Evolutionary conservation across 176 grass and related monocot genomes (phyloP).

Genomic region (Echinochloa phyllopogon): DNA sequence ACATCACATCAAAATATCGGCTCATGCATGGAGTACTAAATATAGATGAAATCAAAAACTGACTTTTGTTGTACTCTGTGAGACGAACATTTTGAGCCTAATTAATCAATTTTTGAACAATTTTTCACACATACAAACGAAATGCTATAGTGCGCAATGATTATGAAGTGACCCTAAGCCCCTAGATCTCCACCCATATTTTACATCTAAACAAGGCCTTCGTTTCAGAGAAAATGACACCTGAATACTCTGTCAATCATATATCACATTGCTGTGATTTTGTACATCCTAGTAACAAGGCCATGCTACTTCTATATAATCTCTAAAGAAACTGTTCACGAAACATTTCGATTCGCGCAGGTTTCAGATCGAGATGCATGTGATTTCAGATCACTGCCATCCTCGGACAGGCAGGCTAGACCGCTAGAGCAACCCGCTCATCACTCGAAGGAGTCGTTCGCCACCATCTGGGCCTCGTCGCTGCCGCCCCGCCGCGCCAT

Average conservation of each 20-base stretch:
- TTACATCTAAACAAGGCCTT: no score
- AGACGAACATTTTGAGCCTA: no score
- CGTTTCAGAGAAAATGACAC: neutral
- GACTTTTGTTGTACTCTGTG: no score
- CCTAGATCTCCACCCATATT: no score
- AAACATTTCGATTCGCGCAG: neutral
- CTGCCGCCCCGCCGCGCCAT: constrained; percentile 19
- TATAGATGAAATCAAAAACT: no score
- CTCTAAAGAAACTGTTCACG: neutral
- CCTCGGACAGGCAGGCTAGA: neutral
- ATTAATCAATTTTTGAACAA: no score
- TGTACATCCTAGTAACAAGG: neutral
- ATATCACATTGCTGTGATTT: neutral
- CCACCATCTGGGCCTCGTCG: constrained; percentile 34
- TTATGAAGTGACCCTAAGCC: no score
- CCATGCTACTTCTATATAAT: neutral
- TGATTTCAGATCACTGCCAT: constrained; percentile 17
- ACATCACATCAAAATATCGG: no score
- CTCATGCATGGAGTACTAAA: no score
- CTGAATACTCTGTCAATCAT: neutral
- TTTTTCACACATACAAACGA: no score
- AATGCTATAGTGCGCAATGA: no score
- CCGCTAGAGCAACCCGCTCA: neutral
- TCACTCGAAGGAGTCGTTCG: constrained; percentile 27
- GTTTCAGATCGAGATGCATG: neutral